Conservation (phyloP, 2,329 filamentous ascomycete species). For the Alternaria incomplexa region DNA sequence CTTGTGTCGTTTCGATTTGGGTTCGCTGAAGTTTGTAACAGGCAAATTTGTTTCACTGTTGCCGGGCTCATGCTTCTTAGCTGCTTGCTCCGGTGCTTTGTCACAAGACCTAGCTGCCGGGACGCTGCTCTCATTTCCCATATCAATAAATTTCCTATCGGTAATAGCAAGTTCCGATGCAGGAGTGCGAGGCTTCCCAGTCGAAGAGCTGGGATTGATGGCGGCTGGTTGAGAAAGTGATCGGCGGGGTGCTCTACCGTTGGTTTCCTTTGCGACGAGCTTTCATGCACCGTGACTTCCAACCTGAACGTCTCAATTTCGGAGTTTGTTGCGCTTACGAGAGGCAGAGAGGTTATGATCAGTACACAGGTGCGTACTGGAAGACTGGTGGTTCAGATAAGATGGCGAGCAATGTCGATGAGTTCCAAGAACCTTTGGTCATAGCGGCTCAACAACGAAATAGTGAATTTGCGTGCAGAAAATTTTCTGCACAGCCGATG, state of each 20-base stretch:
- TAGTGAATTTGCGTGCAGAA: neutral
- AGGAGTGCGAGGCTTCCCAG: neutral
- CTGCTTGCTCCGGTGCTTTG: neutral
- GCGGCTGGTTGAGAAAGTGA: too few relatives aligned
- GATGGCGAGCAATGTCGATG: neutral
- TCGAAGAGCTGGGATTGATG: neutral
- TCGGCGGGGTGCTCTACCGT: neutral
- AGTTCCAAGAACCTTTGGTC: neutral
- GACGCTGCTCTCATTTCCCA: neutral
- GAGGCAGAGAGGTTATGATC: neutral
- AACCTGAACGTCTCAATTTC: accelerated
- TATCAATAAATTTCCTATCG: neutral
- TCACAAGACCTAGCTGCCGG: neutral
- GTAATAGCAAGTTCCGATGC: neutral
- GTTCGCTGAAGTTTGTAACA: neutral
- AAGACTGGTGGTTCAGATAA: neutral
- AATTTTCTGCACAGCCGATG: neutral
- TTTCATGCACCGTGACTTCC: neutral
- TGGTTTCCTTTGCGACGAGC: neutral
- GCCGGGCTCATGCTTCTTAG: neutral
- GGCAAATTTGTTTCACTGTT: neutral
- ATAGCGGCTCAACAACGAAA: neutral
- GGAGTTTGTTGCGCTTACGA: too few relatives aligned
- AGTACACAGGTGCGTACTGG: neutral
- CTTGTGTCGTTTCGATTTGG: neutral